phyloP scores from a whole-genome alignment of 441 rosid genomes.

The Arabidopsis hybrid region DNA sequence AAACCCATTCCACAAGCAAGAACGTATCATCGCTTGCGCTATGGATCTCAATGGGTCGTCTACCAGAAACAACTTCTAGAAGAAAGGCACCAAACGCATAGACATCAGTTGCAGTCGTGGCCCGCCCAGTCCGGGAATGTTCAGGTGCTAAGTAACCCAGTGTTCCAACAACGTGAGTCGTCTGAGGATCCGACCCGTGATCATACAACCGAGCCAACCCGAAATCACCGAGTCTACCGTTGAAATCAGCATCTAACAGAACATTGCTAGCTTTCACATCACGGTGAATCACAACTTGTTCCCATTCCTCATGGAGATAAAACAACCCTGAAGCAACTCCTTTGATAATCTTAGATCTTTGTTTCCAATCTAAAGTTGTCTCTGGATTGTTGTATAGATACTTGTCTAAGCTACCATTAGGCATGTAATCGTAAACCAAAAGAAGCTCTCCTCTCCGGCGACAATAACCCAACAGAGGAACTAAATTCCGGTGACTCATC shows the following conservation, averaged over 20 bases:
- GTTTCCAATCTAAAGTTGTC: slow-evolving; percentile 60
- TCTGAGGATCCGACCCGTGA: slow-evolving; percentile 78
- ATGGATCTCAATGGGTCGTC: slow-evolving; percentile 71
- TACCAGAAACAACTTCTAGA: slow-evolving; percentile 77
- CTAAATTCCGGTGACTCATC: slow-evolving; percentile 79
- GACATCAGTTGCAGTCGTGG: slow-evolving; percentile 73
- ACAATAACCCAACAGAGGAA: slow-evolving; percentile 76
- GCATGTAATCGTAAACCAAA: slow-evolving; percentile 80
- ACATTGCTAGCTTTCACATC: slow-evolving; percentile 85
- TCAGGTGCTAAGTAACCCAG: slow-evolving; percentile 93
- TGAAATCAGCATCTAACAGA: slow-evolving; percentile 61
- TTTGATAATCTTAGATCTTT: slow-evolving; percentile 69
- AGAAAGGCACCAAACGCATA: slow-evolving; percentile 83
- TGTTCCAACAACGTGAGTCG: slow-evolving; percentile 89
- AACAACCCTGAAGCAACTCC: slow-evolving; percentile 75
- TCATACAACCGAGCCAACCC: slow-evolving; percentile 82
- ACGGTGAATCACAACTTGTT: slow-evolving; percentile 77
- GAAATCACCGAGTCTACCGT: slow-evolving; percentile 78
- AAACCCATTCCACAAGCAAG: slow-evolving; percentile 80
- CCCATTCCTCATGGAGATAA: slow-evolving; percentile 78
- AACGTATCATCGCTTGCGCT: slow-evolving; percentile 52
- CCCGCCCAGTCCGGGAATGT: slow-evolving; percentile 76
- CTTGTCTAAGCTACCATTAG: slow-evolving; percentile 76
- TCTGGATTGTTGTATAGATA: slow-evolving; percentile 62
- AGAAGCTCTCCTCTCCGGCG: slow-evolving; percentile 68